phyloP scores from a whole-genome alignment of 805 yeast species.

The Metschnikowia noctiluminum region DNA sequence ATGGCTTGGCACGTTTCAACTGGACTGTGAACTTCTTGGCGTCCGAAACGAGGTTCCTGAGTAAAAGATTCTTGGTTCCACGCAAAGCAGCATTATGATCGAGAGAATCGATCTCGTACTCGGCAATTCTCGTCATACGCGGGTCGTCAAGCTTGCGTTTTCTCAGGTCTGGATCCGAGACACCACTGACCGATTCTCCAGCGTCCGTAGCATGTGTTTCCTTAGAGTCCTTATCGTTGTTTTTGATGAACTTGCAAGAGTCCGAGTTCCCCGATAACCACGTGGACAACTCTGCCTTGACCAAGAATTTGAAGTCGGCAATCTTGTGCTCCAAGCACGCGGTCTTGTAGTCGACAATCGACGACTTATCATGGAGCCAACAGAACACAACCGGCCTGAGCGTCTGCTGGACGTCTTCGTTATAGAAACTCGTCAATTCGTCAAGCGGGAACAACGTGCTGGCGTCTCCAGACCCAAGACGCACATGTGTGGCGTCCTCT shows the following conservation, averaged over 20 bases:
- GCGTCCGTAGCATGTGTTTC: background rate
- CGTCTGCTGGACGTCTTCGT: conserved; percentile 46
- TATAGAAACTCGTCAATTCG: conserved; percentile 51
- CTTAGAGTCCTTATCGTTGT: conserved; percentile 9
- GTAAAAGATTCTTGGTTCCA: conserved; percentile 65
- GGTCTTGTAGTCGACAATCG: conserved; percentile 77
- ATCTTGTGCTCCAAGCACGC: conserved; percentile 64
- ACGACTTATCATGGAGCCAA: conserved; percentile 70
- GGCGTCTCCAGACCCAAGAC: conserved; percentile 22
- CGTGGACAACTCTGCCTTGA: conserved; percentile 76
- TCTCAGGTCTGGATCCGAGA: background rate
- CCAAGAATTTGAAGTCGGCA: conserved; percentile 74
- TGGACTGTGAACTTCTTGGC: conserved; percentile 57
- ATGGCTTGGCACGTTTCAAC: conserved; percentile 33
- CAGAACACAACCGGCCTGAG: conserved; percentile 68
- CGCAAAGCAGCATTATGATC: conserved; percentile 61
- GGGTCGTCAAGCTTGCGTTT: conserved; percentile 39
- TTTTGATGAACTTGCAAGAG: conserved; percentile 52
- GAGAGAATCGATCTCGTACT: conserved; percentile 48
- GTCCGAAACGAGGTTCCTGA: conserved; percentile 64
- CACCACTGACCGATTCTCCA: background rate
- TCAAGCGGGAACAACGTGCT: conserved; percentile 32
- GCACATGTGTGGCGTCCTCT: conserved; percentile 34
- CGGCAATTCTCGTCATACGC: conserved; percentile 43
- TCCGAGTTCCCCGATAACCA: conserved; percentile 75